These are phyloP conservation scores for Pseudocohnilembus persalinus DNA, from an alignment of 169 alveolate species.

Conservation along the genomic window DNA sequence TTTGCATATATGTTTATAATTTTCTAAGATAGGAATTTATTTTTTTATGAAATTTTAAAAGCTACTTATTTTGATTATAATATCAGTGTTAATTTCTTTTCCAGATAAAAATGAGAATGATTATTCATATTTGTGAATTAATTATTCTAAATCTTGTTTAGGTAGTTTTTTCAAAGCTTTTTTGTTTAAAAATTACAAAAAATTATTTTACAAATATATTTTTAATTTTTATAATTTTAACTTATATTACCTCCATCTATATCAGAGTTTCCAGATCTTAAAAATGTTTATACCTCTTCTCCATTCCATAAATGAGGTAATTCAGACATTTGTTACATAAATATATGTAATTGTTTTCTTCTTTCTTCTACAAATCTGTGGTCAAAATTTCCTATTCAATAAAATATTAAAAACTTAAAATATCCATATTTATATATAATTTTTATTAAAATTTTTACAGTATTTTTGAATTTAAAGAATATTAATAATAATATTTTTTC, in stretches of 20 bases:
- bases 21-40: slow-evolving; percentile 10
- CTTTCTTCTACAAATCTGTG: slow-evolving; percentile 60
- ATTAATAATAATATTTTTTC: too few relatives aligned
- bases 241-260: not conserved
- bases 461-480: too few relatives aligned
- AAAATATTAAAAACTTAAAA: too few relatives aligned
- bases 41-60: slow-evolving; percentile 17
- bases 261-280: slow-evolving; percentile 30
- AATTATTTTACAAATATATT: not conserved
- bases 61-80: slow-evolving; percentile 31
- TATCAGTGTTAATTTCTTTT: slow-evolving; percentile 31
- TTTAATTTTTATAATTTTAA: too few relatives aligned
- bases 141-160: slow-evolving; percentile 11
- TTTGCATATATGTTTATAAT: slow-evolving; percentile 9
- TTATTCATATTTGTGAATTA: slow-evolving; percentile 23
- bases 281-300: slow-evolving; percentile 57
- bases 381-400: slow-evolving; percentile 57
- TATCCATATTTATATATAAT: not conserved
- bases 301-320: slow-evolving; percentile 52
- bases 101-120: slow-evolving; percentile 34
- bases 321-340: slow-evolving; percentile 47
- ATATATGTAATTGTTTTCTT: slow-evolving; percentile 50
- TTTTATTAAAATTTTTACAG: too few relatives aligned
- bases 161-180: slow-evolving; percentile 40
- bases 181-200: not conserved